Base-by-base conservation (phyloP, 208 protist species). In the Leptomonas seymouri region DNA sequence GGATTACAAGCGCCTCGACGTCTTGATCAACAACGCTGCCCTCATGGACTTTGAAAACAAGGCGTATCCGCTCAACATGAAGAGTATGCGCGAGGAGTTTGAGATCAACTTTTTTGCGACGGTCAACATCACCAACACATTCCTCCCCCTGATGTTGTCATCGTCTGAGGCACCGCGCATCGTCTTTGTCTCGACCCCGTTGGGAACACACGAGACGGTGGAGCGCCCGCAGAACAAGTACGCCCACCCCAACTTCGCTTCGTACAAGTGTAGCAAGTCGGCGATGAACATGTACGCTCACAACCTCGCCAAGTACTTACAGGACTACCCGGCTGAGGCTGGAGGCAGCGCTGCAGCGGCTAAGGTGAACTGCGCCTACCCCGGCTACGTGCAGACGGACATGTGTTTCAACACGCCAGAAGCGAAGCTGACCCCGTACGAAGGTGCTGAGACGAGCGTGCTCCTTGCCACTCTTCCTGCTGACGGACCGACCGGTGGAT, bases 241-340 rank as follows among this genome's bases (percentile, higher is more conserved):
- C 66, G 81, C 68, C 0, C 66, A 65, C 39, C 70, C 66, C 15
- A 65, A 58, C 56, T 82, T 62, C 70, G 73, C 53, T 41, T 53
- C 84, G 11, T 94, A 94, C 67, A 90, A 88, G 51, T 74, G 77
- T 45, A 84, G 79, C 41, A 94, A 94, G 74, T 71, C 86, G 12
- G 84, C 89, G 36, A 62, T 93, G 46, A 92, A 92, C 78, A 90
- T 93, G 86, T 94, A 94, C 75, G 89, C 85, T 7, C 78, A 84
- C 68, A 89, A 92, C 75, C 83, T 94, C 41, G 89, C 89, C 41
- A 73, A 87, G 57, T 86, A 82, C 54, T 75, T 94, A 21, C 50
- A 84, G 53, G 76, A 68, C 30, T 78, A 78, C 68, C n/a, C 75
- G 9, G 80, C 67, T 20, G 80, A 81, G 71, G 75, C 58, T 8